Percentiles rank a stretch among this genome's conserved stretches.
These are phyloP conservation scores for Coniochaeta ligniaria DNA, from an alignment of 2,329 filamentous ascomycete species.

Conservation along the genomic window DNA sequence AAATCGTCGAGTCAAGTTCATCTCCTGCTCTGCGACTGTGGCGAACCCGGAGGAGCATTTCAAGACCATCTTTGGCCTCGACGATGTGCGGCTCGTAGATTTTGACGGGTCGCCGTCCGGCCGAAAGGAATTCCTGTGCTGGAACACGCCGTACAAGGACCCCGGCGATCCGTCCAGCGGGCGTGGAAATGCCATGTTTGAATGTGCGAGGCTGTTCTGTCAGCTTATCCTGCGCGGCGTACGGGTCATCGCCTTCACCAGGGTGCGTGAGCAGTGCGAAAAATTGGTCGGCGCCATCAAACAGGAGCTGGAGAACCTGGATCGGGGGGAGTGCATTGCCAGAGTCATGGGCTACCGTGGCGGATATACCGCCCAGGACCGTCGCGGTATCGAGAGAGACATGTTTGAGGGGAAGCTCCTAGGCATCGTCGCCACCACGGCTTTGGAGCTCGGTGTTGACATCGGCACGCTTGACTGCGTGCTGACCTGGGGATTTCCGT, in stretches of 20 bases:
- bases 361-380: conserved; percentile 87
- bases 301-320: conserved; percentile 65
- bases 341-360: conserved; percentile 94
- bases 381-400: conserved; percentile 80
- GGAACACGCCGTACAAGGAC: conserved; percentile 95
- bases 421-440: conserved; percentile 89
- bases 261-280: conserved; percentile 83
- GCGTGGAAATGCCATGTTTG: conserved; percentile 71
- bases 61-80: conserved; percentile 84
- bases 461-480: conserved; percentile 93
- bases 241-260: conserved; percentile 86
- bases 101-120: conserved; percentile 91
- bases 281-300: conserved; percentile 73
- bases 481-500: conserved; percentile 88
- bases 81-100: conserved; percentile 74
- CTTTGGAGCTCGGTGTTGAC: conserved; percentile 88
- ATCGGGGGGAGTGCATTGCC: conserved; percentile 65
- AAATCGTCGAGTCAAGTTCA: conserved; percentile 78
- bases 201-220: conserved; percentile 87
- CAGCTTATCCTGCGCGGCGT: conserved; percentile 84
- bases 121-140: conserved; percentile 90
- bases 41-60: conserved; percentile 91
- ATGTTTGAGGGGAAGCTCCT: conserved; percentile 96
- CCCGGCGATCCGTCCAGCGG: conserved; percentile 81
- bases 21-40: conserved; percentile 94